Base-by-base conservation (phyloP, 352 stramenopile genomes). In the Phytopythium mirpurense region DNA sequence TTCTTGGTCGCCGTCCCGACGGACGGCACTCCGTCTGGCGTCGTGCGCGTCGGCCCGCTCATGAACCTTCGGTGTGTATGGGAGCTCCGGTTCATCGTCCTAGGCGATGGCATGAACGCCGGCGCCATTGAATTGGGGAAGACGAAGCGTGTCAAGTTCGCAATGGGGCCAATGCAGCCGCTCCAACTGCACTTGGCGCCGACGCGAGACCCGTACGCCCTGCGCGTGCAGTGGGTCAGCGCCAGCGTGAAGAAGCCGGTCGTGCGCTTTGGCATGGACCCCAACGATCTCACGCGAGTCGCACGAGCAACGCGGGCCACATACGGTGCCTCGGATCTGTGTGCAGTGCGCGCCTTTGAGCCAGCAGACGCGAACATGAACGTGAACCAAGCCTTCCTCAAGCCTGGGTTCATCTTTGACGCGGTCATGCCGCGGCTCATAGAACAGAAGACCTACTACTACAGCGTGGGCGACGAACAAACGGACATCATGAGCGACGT, bases 161-260 rank as follows among this genome's bases (percentile, higher is more conserved):
- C 48, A 18, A 53, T 53, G 14, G 75, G 72, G 19, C 26, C 52
- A 15, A 69, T 65, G 16, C 59, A 83, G 60, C 75, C 75, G 6
- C 51, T 78, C 44, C 73, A 81, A 32, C 40, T 75, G 31, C 68
- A 75, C 53, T 46, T 81, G 24, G 58, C 71, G 5, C 52, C 74
- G 6, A 78, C 71, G 23, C 40, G 59, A 12, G 65, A 66, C 12
- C 5, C 42, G 2, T 65, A 63, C 16, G 55, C 78, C 54, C 83
- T 86, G 68, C 60, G 72, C 16, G 70, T 86, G 40, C 70, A 72
- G 42, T 86, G 75, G 75, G 66, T 72, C 19, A 83, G 72, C 51
- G 70, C 48, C 32, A 54, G 64, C 27, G 68, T 83, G n/a, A 51
- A 52, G 9, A 54, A 57, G 18, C 70, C 72, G 11, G 54, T 70